These are phyloP conservation scores for Capniomyces stellatus DNA, from an alignment of 371 early-diverging fungal species.

Conservation along the genomic window DNA sequence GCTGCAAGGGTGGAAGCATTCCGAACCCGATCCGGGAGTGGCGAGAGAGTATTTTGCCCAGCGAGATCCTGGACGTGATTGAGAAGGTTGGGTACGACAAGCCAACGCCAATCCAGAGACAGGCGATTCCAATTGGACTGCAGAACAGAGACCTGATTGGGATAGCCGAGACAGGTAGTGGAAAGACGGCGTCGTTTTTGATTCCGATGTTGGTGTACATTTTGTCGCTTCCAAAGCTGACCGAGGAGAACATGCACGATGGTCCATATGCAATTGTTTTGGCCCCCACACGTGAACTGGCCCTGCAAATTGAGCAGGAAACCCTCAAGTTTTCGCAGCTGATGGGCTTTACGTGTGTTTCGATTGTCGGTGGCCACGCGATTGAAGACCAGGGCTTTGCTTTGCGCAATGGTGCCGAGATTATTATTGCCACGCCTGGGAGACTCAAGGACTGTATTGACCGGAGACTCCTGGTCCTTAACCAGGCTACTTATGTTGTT, in stretches of 20 bases:
- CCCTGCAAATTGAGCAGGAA: constrained; percentile 84
- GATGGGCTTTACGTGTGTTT: constrained; percentile 66
- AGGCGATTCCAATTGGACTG: constrained; percentile 88
- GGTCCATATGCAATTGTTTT: constrained; percentile 88
- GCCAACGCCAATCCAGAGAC: constrained; percentile 97
- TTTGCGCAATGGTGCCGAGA: constrained; percentile 72
- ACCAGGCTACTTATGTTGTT: constrained; percentile 77
- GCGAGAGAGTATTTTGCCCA: constrained; percentile 63
- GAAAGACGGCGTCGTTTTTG: constrained; percentile 95
- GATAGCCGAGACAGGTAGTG: constrained; percentile 94
- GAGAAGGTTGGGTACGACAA: constrained; percentile 67
- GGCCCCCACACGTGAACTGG: constrained; percentile 94
- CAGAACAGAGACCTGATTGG: constrained; percentile 91
- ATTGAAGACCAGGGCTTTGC: constrained; percentile 70
- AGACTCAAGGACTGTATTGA: constrained; percentile 80
- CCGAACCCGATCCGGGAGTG: constrained; percentile 87
- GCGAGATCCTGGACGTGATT: constrained; percentile 45
- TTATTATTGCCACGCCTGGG: constrained; percentile 92
- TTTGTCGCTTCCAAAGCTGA: constrained; percentile 51
- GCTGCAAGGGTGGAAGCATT: constrained; percentile 82
- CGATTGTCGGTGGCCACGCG: constrained; percentile 85
- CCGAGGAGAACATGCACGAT: constrained; percentile 48
- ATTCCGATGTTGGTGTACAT: constrained; percentile 91
- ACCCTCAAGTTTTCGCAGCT: constrained; percentile 65
- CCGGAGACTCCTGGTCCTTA: constrained; percentile 59